Percentiles rank a stretch among this genome's conserved stretches.
Conservation (phyloP, 129 eudicot genomes). For the Smallanthus sonchifolius region DNA sequence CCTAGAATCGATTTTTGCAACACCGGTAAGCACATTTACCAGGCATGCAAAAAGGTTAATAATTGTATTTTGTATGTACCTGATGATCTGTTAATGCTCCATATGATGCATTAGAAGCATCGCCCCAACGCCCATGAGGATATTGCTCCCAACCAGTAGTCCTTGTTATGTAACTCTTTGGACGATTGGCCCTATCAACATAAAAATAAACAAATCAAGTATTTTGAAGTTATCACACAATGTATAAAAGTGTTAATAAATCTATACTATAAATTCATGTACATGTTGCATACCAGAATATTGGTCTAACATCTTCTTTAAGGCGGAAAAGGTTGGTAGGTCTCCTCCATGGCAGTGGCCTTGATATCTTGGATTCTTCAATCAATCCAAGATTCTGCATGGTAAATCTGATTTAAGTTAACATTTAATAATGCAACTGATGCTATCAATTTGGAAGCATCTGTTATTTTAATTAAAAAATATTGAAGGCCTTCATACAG, state of each 20-base stretch:
- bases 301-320: slow-evolving; percentile 92
- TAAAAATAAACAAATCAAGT: not conserved
- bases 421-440: slow-evolving; percentile 8
- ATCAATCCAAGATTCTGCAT: slow-evolving; percentile 92
- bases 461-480: slow-evolving; percentile 1
- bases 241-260: not conserved
- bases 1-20: too few species aligned
- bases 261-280: not conserved
- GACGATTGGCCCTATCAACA: slow-evolving; percentile 90
- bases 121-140: slow-evolving; percentile 96
- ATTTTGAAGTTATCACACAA: not conserved
- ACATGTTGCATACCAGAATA: slow-evolving; percentile 64
- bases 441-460: not conserved
- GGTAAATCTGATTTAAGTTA: slow-evolving; percentile 7
- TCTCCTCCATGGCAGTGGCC: slow-evolving; percentile 94
- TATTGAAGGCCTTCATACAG: slow-evolving; percentile 35
- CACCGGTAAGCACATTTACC: not conserved
- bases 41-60: not conserved
- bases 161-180: slow-evolving; percentile 90
- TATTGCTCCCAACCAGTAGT: slow-evolving; percentile 90
- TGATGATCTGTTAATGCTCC: slow-evolving; percentile 90
- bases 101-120: slow-evolving; percentile 83
- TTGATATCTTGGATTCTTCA: slow-evolving; percentile 77
- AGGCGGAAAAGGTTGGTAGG: slow-evolving; percentile 83
- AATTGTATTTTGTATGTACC: slow-evolving; percentile 35